Conservation (phyloP, 2,329 filamentous ascomycete species). For the Endocalyx cinctus region DNA sequence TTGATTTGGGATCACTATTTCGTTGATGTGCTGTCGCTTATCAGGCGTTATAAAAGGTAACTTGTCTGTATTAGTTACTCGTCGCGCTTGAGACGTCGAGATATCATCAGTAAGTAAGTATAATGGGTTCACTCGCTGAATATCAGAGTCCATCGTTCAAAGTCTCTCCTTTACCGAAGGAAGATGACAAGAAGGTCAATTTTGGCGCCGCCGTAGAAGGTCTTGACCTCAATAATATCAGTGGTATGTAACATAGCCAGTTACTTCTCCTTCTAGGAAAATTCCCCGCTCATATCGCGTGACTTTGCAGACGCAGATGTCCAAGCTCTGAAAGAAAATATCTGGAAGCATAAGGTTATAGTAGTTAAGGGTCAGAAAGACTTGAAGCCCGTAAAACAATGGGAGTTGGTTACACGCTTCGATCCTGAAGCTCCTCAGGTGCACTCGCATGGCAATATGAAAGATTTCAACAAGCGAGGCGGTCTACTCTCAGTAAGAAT, state of each 20-base stretch:
- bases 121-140: conserved; percentile 9
- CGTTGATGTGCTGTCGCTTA: background rate
- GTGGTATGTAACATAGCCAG: conserved; percentile 20
- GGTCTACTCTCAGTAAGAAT: conserved; percentile 31
- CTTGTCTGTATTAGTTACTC: background rate
- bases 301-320: conserved; percentile 32
- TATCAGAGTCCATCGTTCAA: conserved; percentile 10
- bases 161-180: conserved; percentile 17
- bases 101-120: background rate
- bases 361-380: conserved; percentile 38
- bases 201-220: conserved; percentile 32
- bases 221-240: conserved; percentile 33
- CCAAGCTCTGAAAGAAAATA: conserved; percentile 30
- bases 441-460: conserved; percentile 37
- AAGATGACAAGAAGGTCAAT: conserved; percentile 30
- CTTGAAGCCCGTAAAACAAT: conserved; percentile 37
- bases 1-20: too few relatives aligned
- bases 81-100: background rate
- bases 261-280: background rate
- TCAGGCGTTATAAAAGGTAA: background rate
- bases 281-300: conserved; percentile 2
- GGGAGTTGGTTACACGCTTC: conserved; percentile 39
- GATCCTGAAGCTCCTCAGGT: conserved; percentile 36
- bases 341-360: conserved; percentile 39
- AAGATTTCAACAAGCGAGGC: conserved; percentile 35